These are phyloP conservation scores for Bipolaris oryzae DNA, from an alignment of 2,329 filamentous ascomycete genomes.

Conservation along the genomic window DNA sequence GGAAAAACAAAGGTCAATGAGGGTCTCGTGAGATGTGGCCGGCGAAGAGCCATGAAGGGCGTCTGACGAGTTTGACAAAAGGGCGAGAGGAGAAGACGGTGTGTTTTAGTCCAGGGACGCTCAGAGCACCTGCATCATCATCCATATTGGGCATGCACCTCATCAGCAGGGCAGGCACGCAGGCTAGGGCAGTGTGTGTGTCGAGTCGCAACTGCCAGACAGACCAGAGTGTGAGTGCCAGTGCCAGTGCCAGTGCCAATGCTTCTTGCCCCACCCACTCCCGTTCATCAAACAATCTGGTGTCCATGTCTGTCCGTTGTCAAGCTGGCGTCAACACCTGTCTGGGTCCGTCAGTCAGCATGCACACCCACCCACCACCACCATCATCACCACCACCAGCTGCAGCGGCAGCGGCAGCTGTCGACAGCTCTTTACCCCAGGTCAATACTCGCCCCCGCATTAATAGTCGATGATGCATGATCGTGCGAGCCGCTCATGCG, in stretches of 20 bases:
- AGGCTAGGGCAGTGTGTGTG: background rate
- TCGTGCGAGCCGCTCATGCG: constrained; percentile 20
- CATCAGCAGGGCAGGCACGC: constrained; percentile 9
- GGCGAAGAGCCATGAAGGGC: background rate
- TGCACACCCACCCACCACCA: constrained; percentile 12
- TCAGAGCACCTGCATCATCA: constrained; percentile 12
- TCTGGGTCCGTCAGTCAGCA: constrained; percentile 9
- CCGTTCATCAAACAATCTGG: background rate
- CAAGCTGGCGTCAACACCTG: constrained; percentile 6
- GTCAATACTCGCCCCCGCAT: constrained; percentile 17
- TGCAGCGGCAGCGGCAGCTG: background rate
- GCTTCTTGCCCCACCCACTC: too few species aligned
- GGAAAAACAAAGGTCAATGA: background rate
- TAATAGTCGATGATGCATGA: constrained; percentile 26
- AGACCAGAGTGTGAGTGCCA: too few species aligned
- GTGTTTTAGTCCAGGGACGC: constrained; percentile 6
- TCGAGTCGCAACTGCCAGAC: constrained; percentile 1
- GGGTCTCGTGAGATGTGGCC: background rate
- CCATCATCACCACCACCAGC: constrained; percentile 3
- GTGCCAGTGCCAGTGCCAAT: too few species aligned
- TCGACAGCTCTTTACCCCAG: constrained; percentile 9
- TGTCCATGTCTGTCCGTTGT: background rate
- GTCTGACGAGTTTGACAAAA: constrained; percentile 3
- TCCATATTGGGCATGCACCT: constrained; percentile 10
- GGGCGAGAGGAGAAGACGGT: background rate